Base-by-base conservation (phyloP, 208 protist species). In the Angomonas ambiguus region DNA sequence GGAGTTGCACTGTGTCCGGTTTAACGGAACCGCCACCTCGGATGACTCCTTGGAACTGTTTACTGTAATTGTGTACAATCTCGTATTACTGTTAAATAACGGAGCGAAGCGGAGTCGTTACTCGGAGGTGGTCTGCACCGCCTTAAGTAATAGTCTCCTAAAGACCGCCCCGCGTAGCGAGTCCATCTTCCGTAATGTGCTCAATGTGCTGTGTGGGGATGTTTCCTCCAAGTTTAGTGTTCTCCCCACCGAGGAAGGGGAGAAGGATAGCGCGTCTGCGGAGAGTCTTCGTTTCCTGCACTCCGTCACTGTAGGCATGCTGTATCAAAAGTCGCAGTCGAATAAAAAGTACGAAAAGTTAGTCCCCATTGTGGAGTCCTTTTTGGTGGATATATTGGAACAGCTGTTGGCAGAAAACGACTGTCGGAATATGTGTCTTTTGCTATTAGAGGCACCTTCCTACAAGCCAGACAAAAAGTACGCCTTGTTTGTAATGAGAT, bases 1-100 rank as follows among this genome's bases (percentile, higher is more conserved):
- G 91, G 86, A 92, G 72, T 80, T 96, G 51, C 80, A 90, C 33
- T 91, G 85, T 38, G 72, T 96, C 30, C 91, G 91, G 48, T 72
- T 79, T 58, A 78, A 71, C 57, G 70, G 59, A 28, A 77, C 28
- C 24, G 74, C 61, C 5, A 58, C 20, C 0, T 62, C 74, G 60
- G 69, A 69, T 30, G 85, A 95, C 42, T 77, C 76, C 30, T 64
- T 72, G 33, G 83, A 87, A 69, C 76, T 96, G 22, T 88, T 93
- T 71, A 81, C 76, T 28, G 77, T 80, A 4, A 82, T 88, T 35
- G 53, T 91, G 31, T 72, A 67, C 55, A 83, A 88, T 32, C 35
- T 87, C 11, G 60, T 60, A 10, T 41, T 58, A 1, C 42, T 86
- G 20, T 68, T 83, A 31, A 57, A 80, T 57, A 45, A 60, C 10